Base-by-base conservation (phyloP, 2,329 filamentous ascomycete genomes). In the Penicillium paneum region DNA sequence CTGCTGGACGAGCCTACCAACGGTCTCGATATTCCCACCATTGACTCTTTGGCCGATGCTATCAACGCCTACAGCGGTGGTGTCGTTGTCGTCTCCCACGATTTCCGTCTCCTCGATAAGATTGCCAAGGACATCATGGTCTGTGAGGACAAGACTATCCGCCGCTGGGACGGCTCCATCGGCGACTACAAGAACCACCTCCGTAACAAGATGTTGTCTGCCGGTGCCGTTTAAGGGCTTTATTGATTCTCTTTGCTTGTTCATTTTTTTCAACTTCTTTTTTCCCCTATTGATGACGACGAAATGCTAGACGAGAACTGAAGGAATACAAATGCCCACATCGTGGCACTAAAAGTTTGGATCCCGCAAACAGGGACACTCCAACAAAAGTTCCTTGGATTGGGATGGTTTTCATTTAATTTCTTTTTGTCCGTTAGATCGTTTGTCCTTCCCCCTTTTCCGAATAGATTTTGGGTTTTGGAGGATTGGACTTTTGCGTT, bases 111-210 rank as follows among this genome's bases (percentile, higher is more conserved):
- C 70, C 86, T 99, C 63, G 94, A 99, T 85, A 97, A 96, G 83
- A 97, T 99, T 75, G 94, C 94, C 67, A 99, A 99, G 84, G 91
- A 99, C 76, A 99, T 99, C 77, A 86, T 99, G 79, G 94, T 99
- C 53, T 99, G 95, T 78, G 94, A 99, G 80, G 91, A 99, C 86
- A 91, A 92, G 83, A 92, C 91, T 13, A 91, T 97, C 67, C 86
- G 83, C 67, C 79, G 85, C 68, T 99, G 94, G 94, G 87, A 93
- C 60, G 93, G 93, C 67, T 80, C 78, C 62, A 99, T 99, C 70
- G 88, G 87, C 66, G 87, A 91, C 57, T 99, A 99, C 90, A 99
- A 99, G 90, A 90, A 95, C 80, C 86, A 97, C 79, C 84, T 99
- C 70, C 88, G 93, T 74, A 97, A 97, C 87, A 97, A 97, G 90